Evolutionary conservation across 441 rosid genomes (phyloP), one percentile per base, ranked within the genome.

Genomic region (Macaranga tanarius): DNA sequence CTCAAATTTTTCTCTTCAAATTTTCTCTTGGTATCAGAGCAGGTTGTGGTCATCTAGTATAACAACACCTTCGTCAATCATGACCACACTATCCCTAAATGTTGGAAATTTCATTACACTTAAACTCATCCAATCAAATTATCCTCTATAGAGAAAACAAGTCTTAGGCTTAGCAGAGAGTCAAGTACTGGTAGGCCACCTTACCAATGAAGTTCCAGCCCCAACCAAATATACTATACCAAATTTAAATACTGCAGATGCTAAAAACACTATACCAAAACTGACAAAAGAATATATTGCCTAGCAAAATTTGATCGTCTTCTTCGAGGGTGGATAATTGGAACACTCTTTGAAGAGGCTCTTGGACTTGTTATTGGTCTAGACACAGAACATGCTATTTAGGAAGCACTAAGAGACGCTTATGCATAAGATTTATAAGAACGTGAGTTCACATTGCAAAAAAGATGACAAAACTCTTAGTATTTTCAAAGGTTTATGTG

Each of bases 401-500:
- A 10, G 45, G 45, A 42, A 42, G 45, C 11, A 42, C 7, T 42
- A 42, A 42, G 7, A 42, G 11, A 42, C 7, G 9, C 45, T 42
- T 42, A 42, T 42, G 45, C 10, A 4, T 7, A 42, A 42, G 45
- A 42, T 42, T 42, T 7, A 42, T 1, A 42, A 42, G 45, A 42
- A 42, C 11, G 45, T 4, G 45, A 42, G 11, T 7, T 42, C 45
- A 42, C 45, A 42, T 10, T 42, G 7, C 45, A 74, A 73, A 20
- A 23, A 73, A 11, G 61, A 72, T 16, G 48, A 55, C 26, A 63
- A 63, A 63, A 63, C 64, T 56, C 23, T 23, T 17, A 2, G 51
- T 15, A 6, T 4, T 4, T 74, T 58, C 17, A 67, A 74, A 67
- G 31, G 77, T 20, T 5, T 57, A 2, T 74, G 66, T 52, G 76